Percentiles rank a stretch among this genome's conserved stretches.
These are phyloP conservation scores for Arthrobotrys musiformis DNA, from an alignment of 2,329 filamentous ascomycete genomes.

Conservation along the genomic window DNA sequence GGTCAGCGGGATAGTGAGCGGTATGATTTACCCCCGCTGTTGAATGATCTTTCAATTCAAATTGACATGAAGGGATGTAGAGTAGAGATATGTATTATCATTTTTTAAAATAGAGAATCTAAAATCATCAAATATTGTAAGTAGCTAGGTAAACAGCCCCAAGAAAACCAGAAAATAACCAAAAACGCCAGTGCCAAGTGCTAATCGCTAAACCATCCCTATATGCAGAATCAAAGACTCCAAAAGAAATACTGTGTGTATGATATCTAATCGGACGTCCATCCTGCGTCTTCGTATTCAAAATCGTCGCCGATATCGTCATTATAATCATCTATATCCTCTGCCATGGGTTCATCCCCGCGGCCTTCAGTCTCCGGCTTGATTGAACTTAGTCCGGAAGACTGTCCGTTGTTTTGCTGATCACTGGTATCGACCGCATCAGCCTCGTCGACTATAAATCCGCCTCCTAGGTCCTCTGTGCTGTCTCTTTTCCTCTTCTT, in stretches of 20 bases:
- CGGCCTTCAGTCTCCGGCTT: neutral
- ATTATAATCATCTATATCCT: neutral
- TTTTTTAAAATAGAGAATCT: no score
- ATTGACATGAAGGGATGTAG: no score
- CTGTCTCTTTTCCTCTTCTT: constrained; percentile 10
- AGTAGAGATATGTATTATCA: no score
- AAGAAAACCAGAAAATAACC: no score
- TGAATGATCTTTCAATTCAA: no score
- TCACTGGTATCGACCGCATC: constrained; percentile 51
- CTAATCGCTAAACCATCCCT: neutral
- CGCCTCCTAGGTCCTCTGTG: constrained; percentile 11
- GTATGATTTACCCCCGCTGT: no score
- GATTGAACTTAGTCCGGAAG: neutral
- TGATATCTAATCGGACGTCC: constrained; percentile 29
- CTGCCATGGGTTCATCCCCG: constrained; percentile 1
- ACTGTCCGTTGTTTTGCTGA: neutral
- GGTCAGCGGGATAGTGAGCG: no score
- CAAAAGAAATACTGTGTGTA: neutral
- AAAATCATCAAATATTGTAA: no score
- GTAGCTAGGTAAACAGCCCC: no score
- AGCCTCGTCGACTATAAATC: constrained; percentile 61
- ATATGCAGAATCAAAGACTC: neutral
- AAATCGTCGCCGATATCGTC: constrained; percentile 32
- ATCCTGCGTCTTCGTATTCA: constrained; percentile 50
- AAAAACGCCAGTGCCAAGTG: neutral